Base-by-base conservation (phyloP, 2,329 filamentous ascomycete species). In the Microsporum audouinii region DNA sequence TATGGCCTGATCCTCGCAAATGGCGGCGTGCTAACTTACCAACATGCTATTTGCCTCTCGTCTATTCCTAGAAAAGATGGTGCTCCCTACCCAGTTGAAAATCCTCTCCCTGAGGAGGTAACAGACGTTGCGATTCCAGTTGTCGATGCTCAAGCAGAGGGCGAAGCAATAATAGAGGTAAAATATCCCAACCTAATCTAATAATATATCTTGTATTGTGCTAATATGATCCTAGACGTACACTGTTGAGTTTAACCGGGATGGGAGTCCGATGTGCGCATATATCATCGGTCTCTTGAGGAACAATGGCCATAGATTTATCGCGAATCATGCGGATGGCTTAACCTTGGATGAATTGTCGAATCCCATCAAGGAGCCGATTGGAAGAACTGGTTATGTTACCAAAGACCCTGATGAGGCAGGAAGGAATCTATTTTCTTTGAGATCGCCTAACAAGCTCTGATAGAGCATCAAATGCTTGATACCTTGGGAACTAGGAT, bases 21-120 rank as follows among this genome's bases (percentile, higher is more conserved):
- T 66, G 85, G 85, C 0, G 85, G 85, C 0, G 77, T 83, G 34
- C 64, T 86, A n/a, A 85, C 82, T 0, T 85, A 87, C 67, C 83
- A 88, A 67, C 80, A 87, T 66, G 83, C 79, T 2, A 67, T 88
- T 0, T 79, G 82, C 55, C 71, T 88, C 0, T 85, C 83, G 0
- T 77, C 72, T 0, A 65, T 71, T 7, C 79, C 81, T 6, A 68
- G 68, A 55, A 67, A 63, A 38, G 70, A 74, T 5, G 71, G 70
- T 0, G 64, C 66, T 1, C 62, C 68, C 1, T 85, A 85, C 69
- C 81, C 82, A 1, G 64, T 70, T 3, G 65, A 71, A 29, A 77
- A 79, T 47, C 75, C 77, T 1, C 69, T 84, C 5, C 76, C 78
- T 2, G 70, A 72, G n/a, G 55, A 69, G n/a, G 64, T 79, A 1